Base-by-base conservation (phyloP, 371 early-diverging fungal genomes). In the Gilbertella persicaria region DNA sequence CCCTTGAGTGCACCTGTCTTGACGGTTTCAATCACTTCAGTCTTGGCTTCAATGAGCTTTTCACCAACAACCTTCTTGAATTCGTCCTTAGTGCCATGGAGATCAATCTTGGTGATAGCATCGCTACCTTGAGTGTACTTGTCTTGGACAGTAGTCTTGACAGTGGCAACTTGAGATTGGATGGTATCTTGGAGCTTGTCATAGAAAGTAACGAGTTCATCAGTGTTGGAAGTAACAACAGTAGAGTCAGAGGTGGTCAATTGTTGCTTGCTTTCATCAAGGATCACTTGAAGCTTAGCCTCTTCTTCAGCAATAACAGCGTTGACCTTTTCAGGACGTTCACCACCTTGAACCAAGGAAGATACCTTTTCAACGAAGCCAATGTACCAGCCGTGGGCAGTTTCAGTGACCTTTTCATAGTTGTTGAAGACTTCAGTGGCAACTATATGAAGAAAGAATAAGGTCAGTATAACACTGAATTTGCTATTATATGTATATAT, bases 81-180 rank as follows among this genome's bases (percentile, higher is more conserved):
- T 10, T 48, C 26, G 23, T 48, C 49, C 23, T 48, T 45, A 44
- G 35, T 37, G 23, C 16, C 19, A 19, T 25, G 25, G 16, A 45
- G 19, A 4, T 8, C 38, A 12, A 45, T 37, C 36, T 36, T 36
- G 24, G 33, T 16, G 23, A 36, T 17, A 8, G 20, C 28, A 20
- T 36, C 26, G 21, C 25, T 17, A 38, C 19, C 16, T 19, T 38
- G 16, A 38, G 39, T 38, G 20, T 7, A 38, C 19, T n/a, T 38
- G 16, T 42, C 42, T 24, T 50, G 25, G 7, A 50, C 51, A 24
- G 51, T 41, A 4, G 30, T 41, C 41, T 41, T 50, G 8, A 50
- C 42, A 28, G 28, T 39, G 9, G 38, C 29, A 21, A 50, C 17
- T 28, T 50, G 51, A 16, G 28, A 17, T 26, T 50, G 38, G 51